phyloP scores from a whole-genome alignment of 2,329 filamentous ascomycete species.

The Fusarium marasasianum region DNA sequence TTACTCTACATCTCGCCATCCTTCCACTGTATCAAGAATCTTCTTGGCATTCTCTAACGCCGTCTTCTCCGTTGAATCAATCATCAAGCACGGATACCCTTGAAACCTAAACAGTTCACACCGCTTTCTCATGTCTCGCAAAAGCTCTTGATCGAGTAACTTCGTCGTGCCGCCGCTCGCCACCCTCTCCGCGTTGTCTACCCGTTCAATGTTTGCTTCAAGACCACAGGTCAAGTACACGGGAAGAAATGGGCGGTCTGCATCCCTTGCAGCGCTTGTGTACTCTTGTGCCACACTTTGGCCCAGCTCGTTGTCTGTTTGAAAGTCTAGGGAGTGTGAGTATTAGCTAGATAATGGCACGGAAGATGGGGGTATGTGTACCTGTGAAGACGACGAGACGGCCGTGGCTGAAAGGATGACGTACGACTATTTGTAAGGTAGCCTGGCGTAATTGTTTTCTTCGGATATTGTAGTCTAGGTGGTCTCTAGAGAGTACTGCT shows the following conservation, averaged over 20 bases:
- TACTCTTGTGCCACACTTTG: neutral
- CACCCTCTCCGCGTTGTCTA: neutral
- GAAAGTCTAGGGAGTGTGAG: neutral
- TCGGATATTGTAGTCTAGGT: neutral
- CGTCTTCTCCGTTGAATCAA: neutral
- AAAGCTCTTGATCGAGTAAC: neutral
- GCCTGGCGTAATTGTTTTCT: neutral
- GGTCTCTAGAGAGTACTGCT: neutral
- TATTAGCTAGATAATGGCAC: neutral
- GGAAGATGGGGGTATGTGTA: neutral
- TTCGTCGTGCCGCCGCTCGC: neutral
- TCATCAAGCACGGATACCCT: neutral
- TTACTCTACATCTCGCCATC: neutral
- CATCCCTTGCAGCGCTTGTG: too few species aligned
- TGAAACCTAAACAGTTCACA: neutral
- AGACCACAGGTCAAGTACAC: neutral
- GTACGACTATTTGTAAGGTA: neutral
- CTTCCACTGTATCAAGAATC: neutral
- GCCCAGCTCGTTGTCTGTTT: neutral
- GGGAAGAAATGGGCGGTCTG: neutral
- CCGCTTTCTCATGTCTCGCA: neutral
- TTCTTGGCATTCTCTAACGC: neutral
- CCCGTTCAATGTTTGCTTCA: neutral
- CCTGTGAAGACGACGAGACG: neutral
- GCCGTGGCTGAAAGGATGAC: neutral